Conservation (phyloP, 768 basidiomycete genomes). For the Leccinum arenicola region DNA sequence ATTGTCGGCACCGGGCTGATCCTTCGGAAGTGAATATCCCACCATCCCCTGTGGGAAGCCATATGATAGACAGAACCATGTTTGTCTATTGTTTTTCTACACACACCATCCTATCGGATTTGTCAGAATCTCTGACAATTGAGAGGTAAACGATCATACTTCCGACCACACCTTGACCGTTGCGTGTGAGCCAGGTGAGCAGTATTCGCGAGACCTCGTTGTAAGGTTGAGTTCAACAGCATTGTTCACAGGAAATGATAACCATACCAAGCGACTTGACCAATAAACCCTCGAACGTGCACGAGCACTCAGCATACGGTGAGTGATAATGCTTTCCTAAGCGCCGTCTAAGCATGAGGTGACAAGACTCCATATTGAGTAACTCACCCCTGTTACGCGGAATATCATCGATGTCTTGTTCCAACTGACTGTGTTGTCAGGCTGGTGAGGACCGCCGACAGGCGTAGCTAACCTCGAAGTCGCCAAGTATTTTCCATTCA, state of each 20-base stretch:
- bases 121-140: constrained; percentile 5
- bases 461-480: constrained; percentile 44
- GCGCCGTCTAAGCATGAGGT: constrained; percentile 14
- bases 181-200: constrained; percentile 47
- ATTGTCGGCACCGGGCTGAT: constrained; percentile 13
- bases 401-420: constrained; percentile 51
- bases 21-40: constrained; percentile 6
- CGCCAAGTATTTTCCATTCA: constrained; percentile 50
- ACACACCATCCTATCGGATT: constrained; percentile 44
- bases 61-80: constrained; percentile 48
- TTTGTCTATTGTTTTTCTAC: constrained; percentile 47
- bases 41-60: constrained; percentile 52
- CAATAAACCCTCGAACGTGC: constrained; percentile 51
- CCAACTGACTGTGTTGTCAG: constrained; percentile 36
- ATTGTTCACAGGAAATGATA: not conserved
- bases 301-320: constrained; percentile 40
- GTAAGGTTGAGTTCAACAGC: constrained; percentile 4
- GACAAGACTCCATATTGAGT: constrained; percentile 1
- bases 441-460: constrained; percentile 1
- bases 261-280: constrained; percentile 51
- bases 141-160: constrained; percentile 27
- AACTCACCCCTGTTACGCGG: constrained; percentile 44
- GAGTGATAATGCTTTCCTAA: constrained; percentile 42
- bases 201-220: constrained; percentile 43
- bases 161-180: constrained; percentile 53